Evolutionary conservation across 2,329 filamentous ascomycete genomes (phyloP), one percentile per base, ranked within the genome.

Genomic region (Calonectria hongkongensis): DNA sequence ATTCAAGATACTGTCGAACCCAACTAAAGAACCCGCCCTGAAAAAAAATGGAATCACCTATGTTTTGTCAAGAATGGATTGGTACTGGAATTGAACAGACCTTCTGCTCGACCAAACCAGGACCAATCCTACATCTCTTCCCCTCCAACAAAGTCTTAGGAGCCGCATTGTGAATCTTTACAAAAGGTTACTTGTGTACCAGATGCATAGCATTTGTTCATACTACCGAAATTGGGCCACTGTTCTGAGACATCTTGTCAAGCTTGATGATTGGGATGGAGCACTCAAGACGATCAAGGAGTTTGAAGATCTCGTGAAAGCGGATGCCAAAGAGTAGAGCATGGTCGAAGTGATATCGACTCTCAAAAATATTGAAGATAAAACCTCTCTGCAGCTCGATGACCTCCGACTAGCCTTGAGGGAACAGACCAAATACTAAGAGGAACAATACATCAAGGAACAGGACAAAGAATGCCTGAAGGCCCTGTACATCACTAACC

Each of bases 121-220:
- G 30, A 66, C 51, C 33, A 67, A 65, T 25, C 21, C 82, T 43
- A 71, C 73, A 16, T 54, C 62, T 10, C 7, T 68, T 21, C 43
- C 28, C n/a, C 47, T 83, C 16, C 68, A 73, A n/a, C n/a, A n/a
- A n/a, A n/a, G n/a, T 30, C 66, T 86, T 5, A 75, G 84, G 65
- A 70, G 76, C 6, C 64, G 67, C 2, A 76, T 87, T n/a, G 51
- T 83, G 18, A 47, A 79, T 13, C 82, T 87, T n/a, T 88, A 86
- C 73, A 75, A 83, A 68, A 79, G 77, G 51, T 80, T 87, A n/a
- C 81, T 87, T 7, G 56, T 75, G 1, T 87, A 85, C 76, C 81
- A 84, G 75, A 86, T 87, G 74, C 85, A 83, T 71, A 87, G 84
- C 65, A 74, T 85, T 33, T 84, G 79, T 58, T 81, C 78, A 3